Evolutionary conservation across 345 rosid species (phyloP), one percentile per base, ranked within the genome.

Genomic region (Cochlearia excelsa): DNA sequence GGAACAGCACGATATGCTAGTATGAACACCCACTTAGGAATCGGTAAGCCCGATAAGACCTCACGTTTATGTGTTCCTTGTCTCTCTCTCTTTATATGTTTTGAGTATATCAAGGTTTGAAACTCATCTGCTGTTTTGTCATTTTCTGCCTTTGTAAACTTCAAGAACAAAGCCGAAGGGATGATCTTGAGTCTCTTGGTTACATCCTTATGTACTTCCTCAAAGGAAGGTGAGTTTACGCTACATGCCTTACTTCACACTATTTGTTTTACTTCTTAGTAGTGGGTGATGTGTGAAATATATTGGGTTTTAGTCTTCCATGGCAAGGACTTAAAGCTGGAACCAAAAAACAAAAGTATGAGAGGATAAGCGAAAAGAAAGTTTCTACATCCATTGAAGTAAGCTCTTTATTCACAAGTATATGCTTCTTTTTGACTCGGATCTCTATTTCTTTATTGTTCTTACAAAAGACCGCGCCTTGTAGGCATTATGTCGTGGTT

Each of bases 121-220:
- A 41, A 64, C 8, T 39, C 41, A 50, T 7, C 63, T 40, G 44
- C 38, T 46, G 47, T 58, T 49, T 3, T 56, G n/a, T 56, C 46
- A n/a, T 51, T 70, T 50, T 42, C 50, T 70, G 63, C 23, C 23
- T 27, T 37, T 37, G 51, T 0, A 26, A 64, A 49, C 43, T 34
- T 45, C 28, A 71, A 82, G 87, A 82, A 59, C 87, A 82, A 80
- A 82, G 87, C 72, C 86, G 97, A 61, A 83, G 97, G 75, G 97
- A 90, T 82, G 97, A 90, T 81, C 74, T 90, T 31, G 95, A 90
- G 68, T 90, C 97, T 57, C 95, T 90, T 71, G 97, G 97, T 33
- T 33, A 33, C n/a, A n/a, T n/a, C n/a, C n/a, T n/a, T n/a, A n/a
- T n/a, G n/a, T n/a, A n/a, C n/a, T n/a, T n/a, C n/a, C 74, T 90